phyloP scores from a whole-genome alignment of 2,329 filamentous ascomycete species.

The Dactylellina haptotyla region DNA sequence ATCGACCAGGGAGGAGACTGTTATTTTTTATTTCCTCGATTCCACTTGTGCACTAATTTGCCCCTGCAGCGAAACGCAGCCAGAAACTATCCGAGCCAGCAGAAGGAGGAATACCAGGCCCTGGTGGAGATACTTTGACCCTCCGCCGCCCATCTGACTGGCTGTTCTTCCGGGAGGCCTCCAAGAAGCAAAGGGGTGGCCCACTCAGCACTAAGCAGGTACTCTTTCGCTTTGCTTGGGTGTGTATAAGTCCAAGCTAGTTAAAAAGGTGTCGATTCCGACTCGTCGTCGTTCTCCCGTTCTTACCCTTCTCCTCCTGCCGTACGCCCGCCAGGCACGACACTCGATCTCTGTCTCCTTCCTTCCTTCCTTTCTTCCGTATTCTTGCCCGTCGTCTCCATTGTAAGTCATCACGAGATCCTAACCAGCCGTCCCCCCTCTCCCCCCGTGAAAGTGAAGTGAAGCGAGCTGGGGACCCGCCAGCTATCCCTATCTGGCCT shows the following conservation, averaged over 20 bases:
- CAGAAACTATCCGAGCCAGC: background rate
- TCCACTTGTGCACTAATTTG: conserved; percentile 33
- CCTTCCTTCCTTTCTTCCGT: background rate
- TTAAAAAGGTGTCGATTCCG: conserved; percentile 40
- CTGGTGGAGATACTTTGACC: conserved; percentile 20
- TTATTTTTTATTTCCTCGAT: too few relatives aligned
- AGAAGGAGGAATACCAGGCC: conserved; percentile 10
- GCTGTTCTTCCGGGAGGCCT: conserved; percentile 34
- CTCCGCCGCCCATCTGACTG: conserved; percentile 24
- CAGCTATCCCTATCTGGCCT: background rate
- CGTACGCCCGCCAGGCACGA: background rate
- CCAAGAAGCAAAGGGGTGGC: conserved; percentile 12
- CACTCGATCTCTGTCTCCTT: background rate
- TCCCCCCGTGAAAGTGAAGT: too few relatives aligned
- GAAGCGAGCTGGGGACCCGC: too few relatives aligned
- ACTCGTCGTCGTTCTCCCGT: conserved; percentile 11
- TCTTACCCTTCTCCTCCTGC: background rate
- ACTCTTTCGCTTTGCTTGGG: too few relatives aligned
- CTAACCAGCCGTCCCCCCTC: conserved; percentile 9
- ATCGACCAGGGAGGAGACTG: background rate
- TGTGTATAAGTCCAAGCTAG: conserved; percentile 13
- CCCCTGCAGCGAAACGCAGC: conserved; percentile 49
- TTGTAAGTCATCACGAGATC: conserved; percentile 7
- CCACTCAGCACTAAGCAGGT: conserved; percentile 9
- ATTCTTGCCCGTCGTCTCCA: conserved; percentile 1